These are phyloP conservation scores for Lathyrus aphaca DNA, from an alignment of 306 rosid genomes.

Conservation along the genomic window DNA sequence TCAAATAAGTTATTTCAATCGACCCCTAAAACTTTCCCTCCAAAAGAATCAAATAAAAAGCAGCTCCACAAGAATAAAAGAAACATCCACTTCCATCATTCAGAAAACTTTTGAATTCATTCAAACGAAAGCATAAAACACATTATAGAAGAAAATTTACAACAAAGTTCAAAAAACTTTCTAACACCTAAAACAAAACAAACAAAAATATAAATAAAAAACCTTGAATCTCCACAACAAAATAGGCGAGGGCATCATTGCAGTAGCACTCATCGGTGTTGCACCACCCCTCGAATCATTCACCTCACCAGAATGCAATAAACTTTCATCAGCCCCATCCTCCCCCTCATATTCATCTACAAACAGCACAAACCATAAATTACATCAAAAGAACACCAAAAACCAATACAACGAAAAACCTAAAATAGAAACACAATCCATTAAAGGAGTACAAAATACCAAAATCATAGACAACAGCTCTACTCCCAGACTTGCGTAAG, in stretches of 20 bases:
- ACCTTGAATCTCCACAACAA: conserved; percentile 96
- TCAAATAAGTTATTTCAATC: not conserved
- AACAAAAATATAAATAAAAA: not conserved
- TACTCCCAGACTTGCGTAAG: conserved; percentile 95
- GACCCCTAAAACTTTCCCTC: conserved; percentile 9
- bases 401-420: not conserved
- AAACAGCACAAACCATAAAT: conserved; percentile 39
- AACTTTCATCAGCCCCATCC: conserved; percentile 70
- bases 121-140: conserved; percentile 24
- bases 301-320: conserved; percentile 54
- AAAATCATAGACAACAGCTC: conserved; percentile 75
- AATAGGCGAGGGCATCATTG: conserved; percentile 83
- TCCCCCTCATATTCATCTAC: conserved; percentile 64
- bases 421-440: conserved; percentile 13
- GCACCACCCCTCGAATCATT: conserved; percentile 57
- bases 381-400: conserved; percentile 11
- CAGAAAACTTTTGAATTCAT: conserved; percentile 12
- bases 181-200: not conserved
- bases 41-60: conserved; percentile 21
- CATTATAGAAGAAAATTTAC: not conserved
- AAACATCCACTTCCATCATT: conserved; percentile 24
- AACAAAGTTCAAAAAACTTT: conserved; percentile 8
- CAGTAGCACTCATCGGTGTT: conserved; percentile 47
- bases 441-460: conserved; percentile 49
- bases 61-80: conserved; percentile 13